Evolutionary conservation across 75 land plant species (phyloP).

Genomic region (Azolla pinnata): DNA sequence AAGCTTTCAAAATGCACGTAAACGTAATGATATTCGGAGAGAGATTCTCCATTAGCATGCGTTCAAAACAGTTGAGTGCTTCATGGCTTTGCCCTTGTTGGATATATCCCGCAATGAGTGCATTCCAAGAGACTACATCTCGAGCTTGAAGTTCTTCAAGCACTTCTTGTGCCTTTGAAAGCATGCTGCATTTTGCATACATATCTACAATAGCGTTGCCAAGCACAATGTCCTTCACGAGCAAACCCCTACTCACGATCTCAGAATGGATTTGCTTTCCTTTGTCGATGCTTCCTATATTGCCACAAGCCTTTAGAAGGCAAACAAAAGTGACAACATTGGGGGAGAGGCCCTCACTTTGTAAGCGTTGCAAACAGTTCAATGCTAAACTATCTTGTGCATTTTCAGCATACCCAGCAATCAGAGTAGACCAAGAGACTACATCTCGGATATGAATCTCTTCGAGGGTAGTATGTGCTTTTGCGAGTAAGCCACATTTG

Average conservation of each 20-base stretch:
- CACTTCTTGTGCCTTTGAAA: neutral
- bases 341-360: slow-evolving; percentile 1
- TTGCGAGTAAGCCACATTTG: slow-evolving; percentile 12
- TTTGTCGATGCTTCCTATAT: neutral
- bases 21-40: slow-evolving; percentile 3
- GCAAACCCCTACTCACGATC: slow-evolving; percentile 1
- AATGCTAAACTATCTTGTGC: slow-evolving; percentile 15
- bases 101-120: slow-evolving; percentile 9
- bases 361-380: slow-evolving; percentile 5
- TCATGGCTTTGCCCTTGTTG: slow-evolving; percentile 12
- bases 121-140: slow-evolving; percentile 12
- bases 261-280: neutral
- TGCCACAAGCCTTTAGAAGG: slow-evolving; percentile 2
- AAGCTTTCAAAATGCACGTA: neutral
- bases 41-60: slow-evolving; percentile 8
- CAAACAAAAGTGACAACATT: neutral
- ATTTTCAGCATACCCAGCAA: slow-evolving; percentile 23
- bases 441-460: slow-evolving; percentile 6
- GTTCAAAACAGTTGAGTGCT: slow-evolving; percentile 7
- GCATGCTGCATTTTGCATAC: slow-evolving; percentile 9
- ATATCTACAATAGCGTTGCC: slow-evolving; percentile 6
- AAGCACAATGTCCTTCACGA: slow-evolving; percentile 1
- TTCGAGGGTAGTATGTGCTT: slow-evolving; percentile 13
- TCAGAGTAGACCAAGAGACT: slow-evolving; percentile 24
- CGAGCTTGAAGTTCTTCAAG: slow-evolving; percentile 8